Conservation (phyloP, 2,329 filamentous ascomycete species). For the Hymenoscyphus infarciens region DNA sequence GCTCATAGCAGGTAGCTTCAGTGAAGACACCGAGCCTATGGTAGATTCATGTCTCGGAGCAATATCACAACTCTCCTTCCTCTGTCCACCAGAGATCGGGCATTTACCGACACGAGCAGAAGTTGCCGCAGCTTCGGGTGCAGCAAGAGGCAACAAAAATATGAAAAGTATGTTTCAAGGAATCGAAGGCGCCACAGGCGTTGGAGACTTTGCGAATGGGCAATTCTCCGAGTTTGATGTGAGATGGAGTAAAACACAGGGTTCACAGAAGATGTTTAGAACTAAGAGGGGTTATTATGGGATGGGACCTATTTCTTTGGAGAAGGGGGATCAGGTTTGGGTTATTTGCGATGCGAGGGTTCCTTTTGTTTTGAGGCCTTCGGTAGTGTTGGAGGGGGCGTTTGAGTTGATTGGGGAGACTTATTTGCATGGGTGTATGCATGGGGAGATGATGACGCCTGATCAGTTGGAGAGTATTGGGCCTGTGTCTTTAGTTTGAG, state of each 20-base stretch:
- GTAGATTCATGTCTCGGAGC: slow-evolving; percentile 11
- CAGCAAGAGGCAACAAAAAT: slow-evolving; percentile 1
- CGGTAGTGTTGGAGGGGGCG: slow-evolving; percentile 1
- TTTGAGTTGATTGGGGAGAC: slow-evolving; percentile 14
- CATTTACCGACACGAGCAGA: slow-evolving; percentile 11
- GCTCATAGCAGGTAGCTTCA: slow-evolving; percentile 12
- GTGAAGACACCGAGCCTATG: slow-evolving; percentile 4
- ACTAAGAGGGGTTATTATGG: slow-evolving; percentile 11
- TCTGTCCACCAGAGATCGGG: slow-evolving; percentile 7
- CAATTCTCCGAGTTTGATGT: slow-evolving; percentile 15
- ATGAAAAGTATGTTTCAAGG: slow-evolving; percentile 10
- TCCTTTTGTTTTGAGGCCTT: slow-evolving; percentile 13
- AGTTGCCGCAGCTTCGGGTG: slow-evolving; percentile 2
- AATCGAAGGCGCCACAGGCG: slow-evolving; percentile 9
- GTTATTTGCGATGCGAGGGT: slow-evolving; percentile 13
- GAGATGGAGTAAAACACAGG: slow-evolving; percentile 11
- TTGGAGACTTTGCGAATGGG: slow-evolving; percentile 12
- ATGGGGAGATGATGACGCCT: slow-evolving; percentile 11
- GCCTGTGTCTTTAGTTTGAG: slow-evolving; percentile 12
- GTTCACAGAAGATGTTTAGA: slow-evolving; percentile 11
- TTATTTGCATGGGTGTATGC: slow-evolving; percentile 15
- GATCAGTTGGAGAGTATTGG: slow-evolving; percentile 11
- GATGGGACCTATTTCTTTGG: slow-evolving; percentile 9
- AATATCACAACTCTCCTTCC: slow-evolving; percentile 9
- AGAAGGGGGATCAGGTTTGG: slow-evolving; percentile 11